Percentiles rank a stretch among this genome's conserved stretches.
Conservation (phyloP, 768 basidiomycete species). For the Lyophyllum decastes region DNA sequence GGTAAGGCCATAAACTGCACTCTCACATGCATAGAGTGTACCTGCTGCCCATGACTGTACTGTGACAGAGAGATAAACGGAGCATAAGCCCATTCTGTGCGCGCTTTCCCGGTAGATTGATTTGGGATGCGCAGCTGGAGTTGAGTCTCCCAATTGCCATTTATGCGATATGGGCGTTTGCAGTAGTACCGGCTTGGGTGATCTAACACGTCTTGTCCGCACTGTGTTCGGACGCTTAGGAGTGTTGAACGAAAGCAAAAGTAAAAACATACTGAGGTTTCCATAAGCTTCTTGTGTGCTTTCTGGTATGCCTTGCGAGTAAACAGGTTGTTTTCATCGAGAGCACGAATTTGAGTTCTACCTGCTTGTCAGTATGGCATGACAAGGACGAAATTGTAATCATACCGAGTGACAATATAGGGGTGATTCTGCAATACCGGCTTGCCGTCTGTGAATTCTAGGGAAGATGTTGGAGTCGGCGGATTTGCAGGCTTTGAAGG, state of each 20-base stretch:
- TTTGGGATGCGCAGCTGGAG: slow-evolving; percentile 24
- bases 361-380: neutral
- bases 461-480: neutral
- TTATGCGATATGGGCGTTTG: slow-evolving; percentile 17
- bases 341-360: slow-evolving; percentile 31
- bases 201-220: neutral
- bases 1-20: too few species aligned
- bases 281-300: slow-evolving; percentile 22
- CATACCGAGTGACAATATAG: slow-evolving; percentile 32
- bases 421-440: slow-evolving; percentile 25
- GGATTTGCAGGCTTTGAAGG: neutral
- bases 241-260: neutral
- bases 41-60: slow-evolving; percentile 29
- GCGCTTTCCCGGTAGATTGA: slow-evolving; percentile 11
- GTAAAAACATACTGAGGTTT: slow-evolving; percentile 14
- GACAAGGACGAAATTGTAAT: neutral
- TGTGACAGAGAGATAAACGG: slow-evolving; percentile 28
- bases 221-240: neutral
- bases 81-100: slow-evolving; percentile 31
- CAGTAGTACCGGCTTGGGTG: slow-evolving; percentile 19
- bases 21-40: neutral
- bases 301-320: slow-evolving; percentile 26
- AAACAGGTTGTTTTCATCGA: slow-evolving; percentile 27
- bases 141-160: slow-evolving; percentile 30
- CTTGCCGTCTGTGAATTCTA: slow-evolving; percentile 11